Evolutionary conservation across 371 early-diverging fungal genomes (phyloP), one percentile per base, ranked within the genome.

Genomic region (Rhizopus sp.): DNA sequence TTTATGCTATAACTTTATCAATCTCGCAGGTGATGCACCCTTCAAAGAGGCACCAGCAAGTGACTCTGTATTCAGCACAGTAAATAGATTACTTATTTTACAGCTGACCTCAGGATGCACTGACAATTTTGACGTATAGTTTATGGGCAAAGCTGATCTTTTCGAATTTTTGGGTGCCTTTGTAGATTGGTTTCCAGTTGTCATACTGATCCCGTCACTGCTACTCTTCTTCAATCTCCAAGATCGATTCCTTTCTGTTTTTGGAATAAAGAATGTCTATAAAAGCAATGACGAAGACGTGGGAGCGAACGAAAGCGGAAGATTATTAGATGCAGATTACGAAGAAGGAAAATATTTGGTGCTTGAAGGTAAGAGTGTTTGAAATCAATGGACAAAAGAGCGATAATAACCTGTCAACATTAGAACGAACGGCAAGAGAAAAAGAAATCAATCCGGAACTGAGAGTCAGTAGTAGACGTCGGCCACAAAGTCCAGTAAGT

Each of bases 1-100:
- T 4, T 80, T 97, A 49, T 93, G 94, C 61, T 96, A 96, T 77
- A 97, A 97, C 67, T 96, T 91, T 60, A 80, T 96, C 46, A 93
- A 91, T 41, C 78, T 94, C 55, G 85, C 61, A 33, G 50, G 41
- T 7, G 48, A 59, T 42, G 54, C 49, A 32, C 34, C 53, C 37
- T 7, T 49, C 46, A 15, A 41, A 41, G 41, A 77, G 55, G 81
- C 70, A 73, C 63, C 69, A 75, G 41, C 62, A 66, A 65, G 51
- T 35, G 53, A 54, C 13, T 72, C 82, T 6, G 84, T 84, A 3
- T 81, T 81, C 38, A 77, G 66, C 12, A 59, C 66, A 59, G 75
- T 75, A 68, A 60, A 54, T 16, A 41, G 10, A 41, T 7, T 5
- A 12, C 16, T 29, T n/a, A 46, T 15, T 23, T 23, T 12, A 23